These are phyloP conservation scores for Monosporascus sp. DNA, from an alignment of 2,329 filamentous ascomycete genomes.

Conservation along the genomic window DNA sequence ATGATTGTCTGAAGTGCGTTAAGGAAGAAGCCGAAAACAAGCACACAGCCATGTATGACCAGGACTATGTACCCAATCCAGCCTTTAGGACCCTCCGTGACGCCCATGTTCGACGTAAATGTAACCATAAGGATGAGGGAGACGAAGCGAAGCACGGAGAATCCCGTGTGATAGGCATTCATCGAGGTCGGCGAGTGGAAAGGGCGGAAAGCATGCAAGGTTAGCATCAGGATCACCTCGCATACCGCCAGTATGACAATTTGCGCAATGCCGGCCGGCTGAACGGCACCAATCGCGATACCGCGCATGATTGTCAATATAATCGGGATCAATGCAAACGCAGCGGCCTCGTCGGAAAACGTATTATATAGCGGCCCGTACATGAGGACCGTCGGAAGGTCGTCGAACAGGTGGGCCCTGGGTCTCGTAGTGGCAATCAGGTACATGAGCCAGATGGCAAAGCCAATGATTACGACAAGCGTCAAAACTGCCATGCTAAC, in stretches of 20 bases:
- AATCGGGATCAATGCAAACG: constrained; percentile 83
- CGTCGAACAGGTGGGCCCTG: constrained; percentile 85
- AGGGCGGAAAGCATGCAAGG: constrained; percentile 82
- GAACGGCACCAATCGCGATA: constrained; percentile 86
- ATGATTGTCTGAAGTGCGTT: constrained; percentile 87
- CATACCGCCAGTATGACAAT: constrained; percentile 89
- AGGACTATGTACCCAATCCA: constrained; percentile 96
- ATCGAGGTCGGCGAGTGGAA: constrained; percentile 91
- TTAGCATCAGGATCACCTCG: constrained; percentile 84
- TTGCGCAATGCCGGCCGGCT: constrained; percentile 89
- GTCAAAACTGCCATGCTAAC: constrained; percentile 72
- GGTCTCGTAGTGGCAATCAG: constrained; percentile 78
- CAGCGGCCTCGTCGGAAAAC: constrained; percentile 86
- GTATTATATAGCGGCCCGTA: constrained; percentile 97
- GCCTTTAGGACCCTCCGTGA: constrained; percentile 74
- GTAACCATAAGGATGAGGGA: constrained; percentile 72
- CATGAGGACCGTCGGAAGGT: constrained; percentile 79
- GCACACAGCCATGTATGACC: constrained; percentile 74
- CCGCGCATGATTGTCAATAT: constrained; percentile 80
- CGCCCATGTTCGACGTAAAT: constrained; percentile 77
- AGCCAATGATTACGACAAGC: constrained; percentile 65
- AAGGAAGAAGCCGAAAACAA: constrained; percentile 89
- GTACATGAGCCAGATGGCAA: constrained; percentile 73
- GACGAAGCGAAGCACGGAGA: constrained; percentile 70
- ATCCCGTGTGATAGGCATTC: constrained; percentile 91